These are phyloP conservation scores for Arxiozyma bovina DNA, from an alignment of 1,139 yeast genomes.

Conservation along the genomic window DNA sequence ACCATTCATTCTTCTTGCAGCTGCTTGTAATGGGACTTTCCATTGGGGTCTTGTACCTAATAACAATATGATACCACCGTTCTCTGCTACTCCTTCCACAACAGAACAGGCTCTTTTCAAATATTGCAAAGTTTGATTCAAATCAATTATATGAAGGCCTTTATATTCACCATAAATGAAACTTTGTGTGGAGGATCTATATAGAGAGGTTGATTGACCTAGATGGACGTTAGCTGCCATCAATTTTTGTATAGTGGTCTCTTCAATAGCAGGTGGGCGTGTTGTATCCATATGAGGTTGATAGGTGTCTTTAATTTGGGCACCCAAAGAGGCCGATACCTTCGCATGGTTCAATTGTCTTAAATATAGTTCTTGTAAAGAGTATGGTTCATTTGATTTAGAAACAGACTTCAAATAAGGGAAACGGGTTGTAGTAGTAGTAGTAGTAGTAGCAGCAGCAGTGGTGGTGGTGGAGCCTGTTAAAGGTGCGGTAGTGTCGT, in stretches of 20 bases:
- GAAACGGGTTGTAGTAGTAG: constrained; percentile 3
- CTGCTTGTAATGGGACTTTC: constrained; percentile 63
- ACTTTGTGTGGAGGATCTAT: constrained; percentile 83
- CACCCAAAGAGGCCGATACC: constrained; percentile 48
- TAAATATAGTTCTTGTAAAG: constrained; percentile 65
- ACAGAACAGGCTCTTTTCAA: constrained; percentile 76
- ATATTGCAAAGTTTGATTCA: constrained; percentile 68
- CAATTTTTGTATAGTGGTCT: constrained; percentile 57
- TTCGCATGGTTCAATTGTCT: constrained; percentile 54
- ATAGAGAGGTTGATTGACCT: constrained; percentile 76
- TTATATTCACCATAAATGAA: constrained; percentile 80
- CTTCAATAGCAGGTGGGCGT: constrained; percentile 45
- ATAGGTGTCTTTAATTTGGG: constrained; percentile 54
- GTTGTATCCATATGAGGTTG: constrained; percentile 59
- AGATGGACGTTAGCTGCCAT: constrained; percentile 91
- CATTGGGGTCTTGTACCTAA: constrained; percentile 83
- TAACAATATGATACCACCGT: constrained; percentile 77
- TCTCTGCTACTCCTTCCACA: constrained; percentile 67
- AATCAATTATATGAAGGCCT: constrained; percentile 81
- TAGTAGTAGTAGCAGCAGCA: too few species aligned
- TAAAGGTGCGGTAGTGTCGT: neutral
- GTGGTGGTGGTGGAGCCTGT: neutral
- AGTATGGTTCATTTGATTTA: constrained; percentile 42
- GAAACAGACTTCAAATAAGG: constrained; percentile 33
- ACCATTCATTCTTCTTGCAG: constrained; percentile 71